Evolutionary conservation across 1,284 basidiomycete species (phyloP), one percentile per base, ranked within the genome.

Genomic region (Abortiporus biennis): DNA sequence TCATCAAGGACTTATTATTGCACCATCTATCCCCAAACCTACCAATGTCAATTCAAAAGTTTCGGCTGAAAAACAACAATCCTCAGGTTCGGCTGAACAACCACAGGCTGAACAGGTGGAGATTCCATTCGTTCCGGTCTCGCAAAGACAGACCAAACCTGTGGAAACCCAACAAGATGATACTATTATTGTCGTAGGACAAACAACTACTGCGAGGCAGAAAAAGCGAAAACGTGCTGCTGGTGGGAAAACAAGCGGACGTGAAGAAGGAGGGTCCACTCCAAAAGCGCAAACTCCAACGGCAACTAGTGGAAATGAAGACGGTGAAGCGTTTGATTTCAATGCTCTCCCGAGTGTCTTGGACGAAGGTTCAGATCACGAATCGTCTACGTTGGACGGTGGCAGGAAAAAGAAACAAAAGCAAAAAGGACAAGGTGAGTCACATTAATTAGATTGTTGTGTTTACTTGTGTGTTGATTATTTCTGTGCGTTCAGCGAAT

Each of bases 341-440:
- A 64, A 73, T 2, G 63, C 69, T 3, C 78, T 76, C 31, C 78
- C 85, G 8, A 92, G 91, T 57, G 76, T 93, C 43, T 65, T 95
- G 47, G 92, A 95, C 54, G 74, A 77, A 47, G 68, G 69, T 36
- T 68, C 71, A 11, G 65, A 69, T 22, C 64, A 68, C 44, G 66
- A 68, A 41, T 56, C 50, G 34, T 57, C 54, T 46, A n/a, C n/a
- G n/a, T n/a, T n/a, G n/a, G 52, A 63, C 33, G 59, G 52, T 45
- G 60, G 55, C 53, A 65, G 58, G 49, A 66, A 65, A 49, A 75
- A 69, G 57, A 76, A 71, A 55, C 70, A 67, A 48, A 66, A 67
- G 52, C 70, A 67, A 48, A 66, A 67, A 52, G 78, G 27, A 25
- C 67, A 71, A 63, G 73, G 78, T 80, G 52, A 32, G 71, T 52